phyloP scores from a whole-genome alignment of 345 rosid species.

The Hirschfeldia incana region DNA sequence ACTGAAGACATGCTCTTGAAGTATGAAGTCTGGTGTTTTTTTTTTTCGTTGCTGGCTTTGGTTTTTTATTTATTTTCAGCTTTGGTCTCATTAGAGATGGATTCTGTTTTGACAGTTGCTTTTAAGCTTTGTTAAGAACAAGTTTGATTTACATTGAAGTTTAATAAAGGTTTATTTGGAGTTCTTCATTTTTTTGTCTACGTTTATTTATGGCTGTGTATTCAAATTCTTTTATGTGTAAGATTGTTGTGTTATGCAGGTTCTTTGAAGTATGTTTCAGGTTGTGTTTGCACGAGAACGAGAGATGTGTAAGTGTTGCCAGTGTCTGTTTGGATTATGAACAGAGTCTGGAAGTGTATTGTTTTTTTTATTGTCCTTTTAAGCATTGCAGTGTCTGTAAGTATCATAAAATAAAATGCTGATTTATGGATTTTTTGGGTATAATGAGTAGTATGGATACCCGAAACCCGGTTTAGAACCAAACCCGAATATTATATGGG shows the following conservation, averaged over 20 bases:
- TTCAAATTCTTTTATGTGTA: neutral
- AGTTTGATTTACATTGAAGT: neutral
- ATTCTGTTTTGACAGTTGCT: neutral
- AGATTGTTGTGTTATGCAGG: neutral
- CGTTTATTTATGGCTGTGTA: neutral
- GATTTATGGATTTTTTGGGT: neutral
- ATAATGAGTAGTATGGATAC: neutral
- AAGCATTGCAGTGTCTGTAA: neutral
- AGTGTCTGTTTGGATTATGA: neutral
- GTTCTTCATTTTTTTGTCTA: neutral
- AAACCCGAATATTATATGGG: neutral
- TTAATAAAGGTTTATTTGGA: neutral
- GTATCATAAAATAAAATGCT: neutral
- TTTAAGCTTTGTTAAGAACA: neutral
- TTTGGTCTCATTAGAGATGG: neutral
- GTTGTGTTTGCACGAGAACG: neutral
- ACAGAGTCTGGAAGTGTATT: neutral
- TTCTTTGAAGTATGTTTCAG: neutral
- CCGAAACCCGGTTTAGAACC: neutral
- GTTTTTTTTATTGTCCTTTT: neutral
- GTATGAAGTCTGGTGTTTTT: neutral
- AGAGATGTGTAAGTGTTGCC: neutral
- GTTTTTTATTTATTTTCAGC: neutral
- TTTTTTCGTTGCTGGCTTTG: neutral
- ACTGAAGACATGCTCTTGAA: neutral